Evolutionary conservation across 768 basidiomycete genomes (phyloP).

Genomic region (Clitopilus passeckerianus): DNA sequence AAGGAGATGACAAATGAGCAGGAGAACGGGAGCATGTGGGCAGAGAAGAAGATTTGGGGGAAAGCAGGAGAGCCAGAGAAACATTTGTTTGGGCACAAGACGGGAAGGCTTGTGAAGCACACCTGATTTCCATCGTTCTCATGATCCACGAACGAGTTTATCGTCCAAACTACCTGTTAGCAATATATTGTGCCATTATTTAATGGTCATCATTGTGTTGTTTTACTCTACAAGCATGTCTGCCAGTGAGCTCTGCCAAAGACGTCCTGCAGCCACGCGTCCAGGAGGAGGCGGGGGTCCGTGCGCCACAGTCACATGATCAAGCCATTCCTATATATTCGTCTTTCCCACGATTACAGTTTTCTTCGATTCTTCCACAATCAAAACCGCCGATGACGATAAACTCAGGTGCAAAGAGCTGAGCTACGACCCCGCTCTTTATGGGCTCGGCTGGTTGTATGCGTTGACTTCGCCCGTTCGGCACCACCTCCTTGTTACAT

Average conservation of each 20-base stretch:
- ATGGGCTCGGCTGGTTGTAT: constrained; percentile 22
- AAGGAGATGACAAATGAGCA: constrained; percentile 23
- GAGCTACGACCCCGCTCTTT: constrained; percentile 38
- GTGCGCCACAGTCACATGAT: constrained; percentile 11
- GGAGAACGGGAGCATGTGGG: constrained; percentile 40
- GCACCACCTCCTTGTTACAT: constrained; percentile 57
- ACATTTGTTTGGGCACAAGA: constrained; percentile 39
- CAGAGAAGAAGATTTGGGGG: constrained; percentile 36
- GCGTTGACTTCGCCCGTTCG: constrained; percentile 64
- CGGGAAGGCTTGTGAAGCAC: background rate
- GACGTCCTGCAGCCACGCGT: no score
- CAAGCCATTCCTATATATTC: constrained; percentile 10
- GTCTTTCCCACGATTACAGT: background rate
- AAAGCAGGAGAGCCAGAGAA: constrained; percentile 52
- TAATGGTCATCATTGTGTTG: no score
- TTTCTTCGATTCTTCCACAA: constrained; percentile 39
- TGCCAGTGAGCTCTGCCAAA: no score
- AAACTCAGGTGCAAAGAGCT: constrained; percentile 52
- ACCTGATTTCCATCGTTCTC: background rate
- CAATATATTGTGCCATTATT: no score
- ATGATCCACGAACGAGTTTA: no score
- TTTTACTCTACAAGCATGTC: no score
- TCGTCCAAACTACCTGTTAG: no score
- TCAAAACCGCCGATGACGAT: constrained; percentile 48
- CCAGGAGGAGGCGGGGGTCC: constrained; percentile 1